phyloP scores from a whole-genome alignment of 2,329 filamentous ascomycete genomes.

The Fusarium chlamydosporum region DNA sequence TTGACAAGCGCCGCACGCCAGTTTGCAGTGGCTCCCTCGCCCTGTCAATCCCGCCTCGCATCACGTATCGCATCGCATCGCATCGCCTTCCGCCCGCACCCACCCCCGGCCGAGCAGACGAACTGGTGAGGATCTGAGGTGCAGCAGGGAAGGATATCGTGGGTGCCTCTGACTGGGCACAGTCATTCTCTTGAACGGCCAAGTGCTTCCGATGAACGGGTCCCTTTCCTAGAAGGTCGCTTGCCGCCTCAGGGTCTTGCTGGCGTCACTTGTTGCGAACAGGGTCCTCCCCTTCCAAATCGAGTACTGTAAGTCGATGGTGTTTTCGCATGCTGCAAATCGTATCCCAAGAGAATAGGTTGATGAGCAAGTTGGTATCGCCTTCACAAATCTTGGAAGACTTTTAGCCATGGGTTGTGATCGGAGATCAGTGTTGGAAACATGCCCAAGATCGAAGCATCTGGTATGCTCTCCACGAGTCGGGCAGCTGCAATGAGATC shows the following conservation, averaged over 20 bases:
- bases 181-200: slow-evolving; percentile 33
- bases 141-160: slow-evolving; percentile 41
- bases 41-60: slow-evolving; percentile 48
- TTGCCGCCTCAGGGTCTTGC: slow-evolving; percentile 9
- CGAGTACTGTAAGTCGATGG: slow-evolving; percentile 11
- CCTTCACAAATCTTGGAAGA: neutral
- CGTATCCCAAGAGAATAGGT: neutral
- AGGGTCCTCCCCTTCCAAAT: neutral
- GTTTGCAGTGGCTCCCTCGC: slow-evolving; percentile 43
- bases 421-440: neutral
- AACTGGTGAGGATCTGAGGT: slow-evolving; percentile 44
- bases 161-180: slow-evolving; percentile 39
- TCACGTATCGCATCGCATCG: slow-evolving; percentile 43
- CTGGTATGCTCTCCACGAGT: neutral
- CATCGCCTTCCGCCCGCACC: slow-evolving; percentile 41
- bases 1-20: slow-evolving; percentile 53
- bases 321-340: slow-evolving; percentile 1
- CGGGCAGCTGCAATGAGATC: slow-evolving; percentile 10
- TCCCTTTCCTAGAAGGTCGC: slow-evolving; percentile 21
- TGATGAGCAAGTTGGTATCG: neutral
- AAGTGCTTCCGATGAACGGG: slow-evolving; percentile 42
- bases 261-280: slow-evolving; percentile 13
- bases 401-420: neutral
- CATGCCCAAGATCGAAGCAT: no score
- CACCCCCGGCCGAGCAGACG: slow-evolving; percentile 38